Base-by-base conservation (phyloP, 2,329 filamentous ascomycete genomes). In the Plectosphaerella plurivora region DNA sequence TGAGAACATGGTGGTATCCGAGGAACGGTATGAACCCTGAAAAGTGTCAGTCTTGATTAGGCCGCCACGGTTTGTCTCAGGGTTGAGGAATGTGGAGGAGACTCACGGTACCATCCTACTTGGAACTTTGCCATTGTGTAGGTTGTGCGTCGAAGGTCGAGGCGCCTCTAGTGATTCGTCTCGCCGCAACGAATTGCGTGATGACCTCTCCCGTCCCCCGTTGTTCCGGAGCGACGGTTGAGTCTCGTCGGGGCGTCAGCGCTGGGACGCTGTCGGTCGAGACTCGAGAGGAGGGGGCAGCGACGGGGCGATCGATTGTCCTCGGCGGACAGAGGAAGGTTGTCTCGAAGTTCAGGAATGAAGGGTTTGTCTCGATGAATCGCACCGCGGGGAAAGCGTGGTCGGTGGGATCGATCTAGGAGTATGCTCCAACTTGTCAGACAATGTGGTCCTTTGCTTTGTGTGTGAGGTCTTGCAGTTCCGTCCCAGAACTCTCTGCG, bases 1-100 rank as follows among this genome's bases (percentile, higher is more conserved):
- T 99, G 70, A 99, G 82, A 59, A 97, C 88, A 83, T 99, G 83
- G 67, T 87, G 85, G 65, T 87, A 87, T 60, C 85, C 85, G 54
- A 88, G 76, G 66, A 88, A 87, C 60, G 85, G 85, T 67, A 88
- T 73, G 61, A 81, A 83, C 65, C 83, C 84, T 85, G 56, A 5
- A 39, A 44, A 20, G 20, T 45, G 50, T 53, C 45, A 53, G 57
- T 22, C 18, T 41, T 12, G 22, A 5, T 12, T 41, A 22, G 22
- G 22, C 22, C 22, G 22, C 22, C 22, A 22, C 22, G 45, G 25
- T 16, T 18, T 41, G 25, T 20, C 41, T 39, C 11, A 22, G n/a
- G 22, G 16, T 20, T n/a, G 39, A 50, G 44, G 48, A 42, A 45
- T 37, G 35, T 20, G 9, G 28, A 12, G 10, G 8, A 74, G 7